Conservation (phyloP, 345 rosid genomes). For the Eucalyptus erythrocorys region DNA sequence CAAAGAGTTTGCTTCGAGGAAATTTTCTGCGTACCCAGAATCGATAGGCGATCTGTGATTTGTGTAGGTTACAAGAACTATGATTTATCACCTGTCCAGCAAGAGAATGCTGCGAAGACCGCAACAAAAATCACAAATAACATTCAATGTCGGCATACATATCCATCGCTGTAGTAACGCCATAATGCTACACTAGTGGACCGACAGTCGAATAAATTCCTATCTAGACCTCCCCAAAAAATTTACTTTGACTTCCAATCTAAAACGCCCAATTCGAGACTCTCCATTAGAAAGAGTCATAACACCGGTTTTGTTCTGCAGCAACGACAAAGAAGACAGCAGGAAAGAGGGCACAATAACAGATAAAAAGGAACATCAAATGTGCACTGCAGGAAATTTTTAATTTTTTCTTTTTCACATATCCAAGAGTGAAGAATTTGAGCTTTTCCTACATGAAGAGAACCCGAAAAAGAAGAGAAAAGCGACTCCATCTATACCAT, state of each 20-base stretch:
- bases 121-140: neutral
- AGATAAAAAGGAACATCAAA: neutral
- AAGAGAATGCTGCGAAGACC: neutral
- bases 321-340: neutral
- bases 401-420: neutral
- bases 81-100: neutral
- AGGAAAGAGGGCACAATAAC: neutral
- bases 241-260: neutral
- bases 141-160: neutral
- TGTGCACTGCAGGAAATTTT: neutral
- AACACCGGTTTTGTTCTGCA: neutral
- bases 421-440: neutral
- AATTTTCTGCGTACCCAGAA: neutral
- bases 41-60: neutral
- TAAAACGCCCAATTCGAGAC: neutral
- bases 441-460: neutral
- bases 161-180: neutral
- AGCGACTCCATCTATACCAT: neutral
- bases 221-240: neutral
- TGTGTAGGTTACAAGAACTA: neutral
- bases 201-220: neutral
- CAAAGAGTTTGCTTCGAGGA: neutral
- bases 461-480: neutral
- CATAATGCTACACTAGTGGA: neutral
- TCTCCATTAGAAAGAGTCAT: neutral